A percentile compares a stretch with the other conserved stretches of the same genome.
phyloP scores from a whole-genome alignment of 345 rosid species.

The Moricandia moricandioides region DNA sequence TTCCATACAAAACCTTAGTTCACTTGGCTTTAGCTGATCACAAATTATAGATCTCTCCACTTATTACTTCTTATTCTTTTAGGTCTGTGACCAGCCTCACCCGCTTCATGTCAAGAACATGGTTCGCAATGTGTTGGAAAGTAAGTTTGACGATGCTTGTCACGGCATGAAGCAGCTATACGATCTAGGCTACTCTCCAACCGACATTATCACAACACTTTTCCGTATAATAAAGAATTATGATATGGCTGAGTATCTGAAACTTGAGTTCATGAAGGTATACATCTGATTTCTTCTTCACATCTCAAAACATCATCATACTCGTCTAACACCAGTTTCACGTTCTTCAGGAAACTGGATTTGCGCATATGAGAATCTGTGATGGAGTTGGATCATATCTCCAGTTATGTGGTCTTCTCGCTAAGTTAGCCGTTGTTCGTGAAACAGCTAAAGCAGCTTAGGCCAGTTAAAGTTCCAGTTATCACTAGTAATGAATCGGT shows the following conservation, averaged over 20 bases:
- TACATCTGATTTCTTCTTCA: background rate
- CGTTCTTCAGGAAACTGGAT: constrained; percentile 79
- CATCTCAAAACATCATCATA: background rate
- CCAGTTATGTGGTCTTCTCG: constrained; percentile 89
- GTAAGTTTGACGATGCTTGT: constrained; percentile 88
- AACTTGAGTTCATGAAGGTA: constrained; percentile 97
- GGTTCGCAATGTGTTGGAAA: constrained; percentile 75
- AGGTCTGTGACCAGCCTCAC: constrained; percentile 99
- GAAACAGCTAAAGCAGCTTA: constrained; percentile 78
- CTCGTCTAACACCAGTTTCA: background rate
- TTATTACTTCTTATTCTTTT: background rate
- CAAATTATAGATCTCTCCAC: background rate
- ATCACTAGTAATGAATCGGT: constrained; percentile 1
- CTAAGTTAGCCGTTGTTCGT: constrained; percentile 72
- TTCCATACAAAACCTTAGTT: constrained; percentile 13
- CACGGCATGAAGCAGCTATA: constrained; percentile 84
- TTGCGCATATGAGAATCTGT: constrained; percentile 95
- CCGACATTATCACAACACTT: constrained; percentile 92
- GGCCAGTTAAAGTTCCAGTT: constrained; percentile 1
- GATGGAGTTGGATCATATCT: constrained; percentile 98
- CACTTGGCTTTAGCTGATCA: background rate
- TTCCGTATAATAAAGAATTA: constrained; percentile 87
- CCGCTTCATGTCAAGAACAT: constrained; percentile 93
- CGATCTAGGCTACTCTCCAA: constrained; percentile 91
- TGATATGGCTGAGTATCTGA: constrained; percentile 91